phyloP scores from a whole-genome alignment of 2,329 filamentous ascomycete genomes.

The Xylaria sp. region DNA sequence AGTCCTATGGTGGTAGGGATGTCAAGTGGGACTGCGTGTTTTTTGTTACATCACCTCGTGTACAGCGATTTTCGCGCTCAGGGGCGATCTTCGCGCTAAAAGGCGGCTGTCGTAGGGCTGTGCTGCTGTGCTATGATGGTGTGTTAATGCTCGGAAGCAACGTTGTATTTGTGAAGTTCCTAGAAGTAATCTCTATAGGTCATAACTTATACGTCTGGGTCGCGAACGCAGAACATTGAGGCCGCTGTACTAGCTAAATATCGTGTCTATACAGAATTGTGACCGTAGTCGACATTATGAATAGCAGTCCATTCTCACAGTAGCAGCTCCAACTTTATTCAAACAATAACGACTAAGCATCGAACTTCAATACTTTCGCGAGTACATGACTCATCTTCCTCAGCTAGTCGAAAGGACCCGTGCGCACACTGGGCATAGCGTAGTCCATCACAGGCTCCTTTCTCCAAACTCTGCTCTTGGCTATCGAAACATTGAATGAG shows the following conservation, averaged over 20 bases:
- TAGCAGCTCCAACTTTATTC: neutral
- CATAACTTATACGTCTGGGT: too few relatives aligned
- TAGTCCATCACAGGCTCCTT: slow-evolving; percentile 2
- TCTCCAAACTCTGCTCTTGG: slow-evolving; percentile 8
- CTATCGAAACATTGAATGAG: slow-evolving; percentile 23
- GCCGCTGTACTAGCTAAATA: neutral
- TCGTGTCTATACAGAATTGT: neutral
- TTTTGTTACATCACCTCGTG: too few relatives aligned
- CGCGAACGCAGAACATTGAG: too few relatives aligned
- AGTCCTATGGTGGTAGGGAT: too few relatives aligned
- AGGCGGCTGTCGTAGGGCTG: too few relatives aligned
- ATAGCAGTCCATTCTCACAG: neutral
- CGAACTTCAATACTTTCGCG: slow-evolving; percentile 22
- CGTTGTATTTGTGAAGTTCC: too few relatives aligned
- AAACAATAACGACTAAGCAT: slow-evolving; percentile 12
- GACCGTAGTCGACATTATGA: neutral
- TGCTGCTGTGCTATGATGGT: too few relatives aligned
- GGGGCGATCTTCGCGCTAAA: too few relatives aligned
- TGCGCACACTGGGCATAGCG: slow-evolving; percentile 16
- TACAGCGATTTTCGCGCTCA: too few relatives aligned
- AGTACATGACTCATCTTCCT: slow-evolving; percentile 12
- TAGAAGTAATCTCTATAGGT: too few relatives aligned
- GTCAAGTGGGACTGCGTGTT: too few relatives aligned
- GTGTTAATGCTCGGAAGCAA: too few relatives aligned
- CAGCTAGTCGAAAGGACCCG: slow-evolving; percentile 15